A percentile compares a stretch with the other conserved stretches of the same genome.
phyloP scores from a whole-genome alignment of 306 rosid genomes.

The Malus sieversii region DNA sequence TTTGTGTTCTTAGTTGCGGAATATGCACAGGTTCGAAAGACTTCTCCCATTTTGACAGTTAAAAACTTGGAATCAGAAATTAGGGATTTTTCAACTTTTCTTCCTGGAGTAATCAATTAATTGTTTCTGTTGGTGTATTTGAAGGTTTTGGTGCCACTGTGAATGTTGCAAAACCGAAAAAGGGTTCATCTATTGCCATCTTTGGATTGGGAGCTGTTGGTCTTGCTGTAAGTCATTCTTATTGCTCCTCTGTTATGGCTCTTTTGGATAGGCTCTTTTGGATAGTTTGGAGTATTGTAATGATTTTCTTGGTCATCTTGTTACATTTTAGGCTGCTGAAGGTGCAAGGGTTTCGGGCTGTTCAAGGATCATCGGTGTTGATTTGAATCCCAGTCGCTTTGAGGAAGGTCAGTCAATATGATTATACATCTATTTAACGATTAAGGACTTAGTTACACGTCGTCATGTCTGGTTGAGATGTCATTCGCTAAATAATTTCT shows the following conservation, averaged over 20 bases:
- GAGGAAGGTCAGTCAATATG: conserved; percentile 35
- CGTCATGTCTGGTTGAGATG: not conserved
- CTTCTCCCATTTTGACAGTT: not conserved
- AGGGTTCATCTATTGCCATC: conserved; percentile 58
- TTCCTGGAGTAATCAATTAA: not conserved
- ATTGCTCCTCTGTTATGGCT: not conserved
- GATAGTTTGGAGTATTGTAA: not conserved
- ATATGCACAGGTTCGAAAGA: conserved; percentile 42
- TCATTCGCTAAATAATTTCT: not conserved
- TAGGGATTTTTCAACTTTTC: not conserved
- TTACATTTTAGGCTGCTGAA: conserved; percentile 42
- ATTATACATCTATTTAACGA: not conserved
- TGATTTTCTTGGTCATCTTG: not conserved
- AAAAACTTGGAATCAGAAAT: not conserved
- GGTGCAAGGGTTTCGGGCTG: conserved; percentile 63
- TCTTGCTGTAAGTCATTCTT: conserved; percentile 38
- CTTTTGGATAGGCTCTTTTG: not conserved
- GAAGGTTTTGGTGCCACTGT: conserved; percentile 63
- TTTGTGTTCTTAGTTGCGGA: conserved; percentile 61
- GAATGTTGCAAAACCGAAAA: conserved; percentile 61
- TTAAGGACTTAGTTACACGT: not conserved
- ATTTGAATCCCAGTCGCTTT: conserved; percentile 43
- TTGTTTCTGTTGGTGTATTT: not conserved
- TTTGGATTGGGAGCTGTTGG: conserved; percentile 74
- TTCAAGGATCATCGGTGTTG: conserved; percentile 59